These are phyloP conservation scores for Murraya koenigii DNA, from an alignment of 345 rosid genomes.

Conservation along the genomic window DNA sequence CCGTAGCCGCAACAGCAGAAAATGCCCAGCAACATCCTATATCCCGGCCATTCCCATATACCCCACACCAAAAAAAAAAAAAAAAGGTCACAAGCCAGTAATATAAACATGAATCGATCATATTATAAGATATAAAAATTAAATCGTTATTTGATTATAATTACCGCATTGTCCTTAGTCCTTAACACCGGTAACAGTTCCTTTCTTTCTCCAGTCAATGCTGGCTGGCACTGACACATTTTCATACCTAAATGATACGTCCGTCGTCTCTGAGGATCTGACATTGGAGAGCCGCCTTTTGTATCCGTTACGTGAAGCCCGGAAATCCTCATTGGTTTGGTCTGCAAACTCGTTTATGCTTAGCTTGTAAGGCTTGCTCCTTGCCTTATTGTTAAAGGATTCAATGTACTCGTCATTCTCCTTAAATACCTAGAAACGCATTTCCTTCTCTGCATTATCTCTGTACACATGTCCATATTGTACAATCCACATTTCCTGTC, in stretches of 20 bases:
- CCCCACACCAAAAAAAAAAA: background rate
- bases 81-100: background rate
- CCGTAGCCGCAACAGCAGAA: conserved; percentile 20
- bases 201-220: conserved; percentile 30
- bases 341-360: conserved; percentile 38
- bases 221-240: conserved; percentile 14
- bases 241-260: background rate
- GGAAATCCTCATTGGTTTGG: conserved; percentile 24
- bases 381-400: conserved; percentile 18
- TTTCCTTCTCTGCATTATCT: conserved; percentile 24
- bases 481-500: conserved; percentile 38
- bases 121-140: background rate
- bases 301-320: conserved; percentile 2
- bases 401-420: conserved; percentile 32
- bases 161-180: conserved; percentile 40
- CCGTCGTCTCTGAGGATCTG: background rate
- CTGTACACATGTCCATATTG: conserved; percentile 15
- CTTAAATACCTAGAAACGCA: conserved; percentile 35
- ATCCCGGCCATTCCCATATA: background rate
- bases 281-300: background rate
- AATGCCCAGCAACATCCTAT: conserved; percentile 28
- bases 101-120: background rate
- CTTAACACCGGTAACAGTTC: conserved; percentile 38
- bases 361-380: conserved; percentile 28
- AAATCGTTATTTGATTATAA: too few relatives aligned